A percentile compares a stretch with the other conserved stretches of the same genome.
Evolutionary conservation across 176 grass and related monocot genomes (phyloP).

Genomic region (Tuctoria greenei): DNA sequence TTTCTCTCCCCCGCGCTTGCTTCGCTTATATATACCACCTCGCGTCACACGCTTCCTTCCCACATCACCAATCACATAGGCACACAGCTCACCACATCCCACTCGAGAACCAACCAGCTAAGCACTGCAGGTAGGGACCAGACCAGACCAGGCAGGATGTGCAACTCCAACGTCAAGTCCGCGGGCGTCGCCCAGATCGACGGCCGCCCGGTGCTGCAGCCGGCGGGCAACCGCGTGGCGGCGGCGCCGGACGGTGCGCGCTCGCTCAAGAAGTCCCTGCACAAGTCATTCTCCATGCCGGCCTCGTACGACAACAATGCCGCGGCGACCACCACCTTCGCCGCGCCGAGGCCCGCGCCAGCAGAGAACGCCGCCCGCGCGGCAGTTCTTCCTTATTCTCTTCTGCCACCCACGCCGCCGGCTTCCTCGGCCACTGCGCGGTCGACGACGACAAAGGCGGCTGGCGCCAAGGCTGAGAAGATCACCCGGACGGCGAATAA

Average conservation of each 20-base stretch:
- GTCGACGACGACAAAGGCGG: slow-evolving; percentile 23
- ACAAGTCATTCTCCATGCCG: slow-evolving; percentile 71
- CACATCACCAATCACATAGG: neutral
- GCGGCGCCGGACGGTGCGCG: slow-evolving; percentile 41
- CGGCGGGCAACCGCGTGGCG: slow-evolving; percentile 73
- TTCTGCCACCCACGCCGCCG: slow-evolving; percentile 37
- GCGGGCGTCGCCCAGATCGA: slow-evolving; percentile 61
- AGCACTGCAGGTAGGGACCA: neutral
- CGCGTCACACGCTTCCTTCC: slow-evolving; percentile 23
- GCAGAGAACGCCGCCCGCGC: slow-evolving; percentile 18
- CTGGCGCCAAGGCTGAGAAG: neutral
- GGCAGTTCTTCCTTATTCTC: neutral
- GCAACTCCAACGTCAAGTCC: slow-evolving; percentile 84
- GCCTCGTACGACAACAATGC: slow-evolving; percentile 32
- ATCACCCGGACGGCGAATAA: slow-evolving; percentile 23
- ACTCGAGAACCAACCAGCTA: neutral
- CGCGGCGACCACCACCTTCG: neutral
- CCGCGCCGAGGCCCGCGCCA: neutral
- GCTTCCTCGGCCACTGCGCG: slow-evolving; percentile 22
- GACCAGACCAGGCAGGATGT: slow-evolving; percentile 46
- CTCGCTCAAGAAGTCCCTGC: slow-evolving; percentile 73
- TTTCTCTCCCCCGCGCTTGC: slow-evolving; percentile 10
- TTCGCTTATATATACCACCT: slow-evolving; percentile 45
- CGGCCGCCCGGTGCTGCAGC: slow-evolving; percentile 83
- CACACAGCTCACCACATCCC: slow-evolving; percentile 34